Conservation (phyloP, 1,139 yeast species). For the Yamadazyma dendronema region DNA sequence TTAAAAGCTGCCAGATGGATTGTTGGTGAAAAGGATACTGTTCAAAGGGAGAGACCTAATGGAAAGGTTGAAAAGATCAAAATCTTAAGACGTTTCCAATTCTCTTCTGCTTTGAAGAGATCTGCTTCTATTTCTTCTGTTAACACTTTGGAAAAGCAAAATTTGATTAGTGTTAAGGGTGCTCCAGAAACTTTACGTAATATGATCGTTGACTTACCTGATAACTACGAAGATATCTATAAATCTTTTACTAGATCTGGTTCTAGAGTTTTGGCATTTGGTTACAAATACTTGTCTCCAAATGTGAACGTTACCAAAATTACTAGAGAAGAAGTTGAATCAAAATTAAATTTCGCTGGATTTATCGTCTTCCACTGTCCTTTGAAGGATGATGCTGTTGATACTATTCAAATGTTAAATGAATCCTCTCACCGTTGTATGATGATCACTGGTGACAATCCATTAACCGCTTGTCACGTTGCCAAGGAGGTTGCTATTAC, state of each 20-base stretch:
- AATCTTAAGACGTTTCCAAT: constrained; percentile 92
- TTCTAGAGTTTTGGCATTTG: constrained; percentile 93
- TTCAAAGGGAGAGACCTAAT: constrained; percentile 40
- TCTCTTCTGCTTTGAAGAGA: constrained; percentile 92
- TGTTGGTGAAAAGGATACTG: constrained; percentile 71
- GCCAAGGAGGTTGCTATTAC: constrained; percentile 91
- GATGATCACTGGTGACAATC: constrained; percentile 99
- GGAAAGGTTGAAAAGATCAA: constrained; percentile 55
- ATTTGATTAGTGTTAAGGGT: constrained; percentile 90
- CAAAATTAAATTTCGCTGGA: constrained; percentile 77
- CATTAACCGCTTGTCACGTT: constrained; percentile 96
- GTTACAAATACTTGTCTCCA: constrained; percentile 69
- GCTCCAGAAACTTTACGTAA: constrained; percentile 96
- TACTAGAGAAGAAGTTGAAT: constrained; percentile 75
- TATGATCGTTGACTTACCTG: constrained; percentile 74
- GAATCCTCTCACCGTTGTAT: constrained; percentile 93
- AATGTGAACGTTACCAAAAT: constrained; percentile 51
- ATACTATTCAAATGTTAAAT: constrained; percentile 86
- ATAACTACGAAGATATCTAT: constrained; percentile 77
- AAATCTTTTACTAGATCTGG: constrained; percentile 94
- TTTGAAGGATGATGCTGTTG: constrained; percentile 87
- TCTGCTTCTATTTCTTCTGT: constrained; percentile 84
- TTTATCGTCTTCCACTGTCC: constrained; percentile 98
- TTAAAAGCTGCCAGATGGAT: constrained; percentile 85
- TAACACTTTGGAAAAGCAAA: constrained; percentile 47